Conservation (phyloP, 192 early-diverging fungal genomes). For the Mortierella hygrophila region DNA sequence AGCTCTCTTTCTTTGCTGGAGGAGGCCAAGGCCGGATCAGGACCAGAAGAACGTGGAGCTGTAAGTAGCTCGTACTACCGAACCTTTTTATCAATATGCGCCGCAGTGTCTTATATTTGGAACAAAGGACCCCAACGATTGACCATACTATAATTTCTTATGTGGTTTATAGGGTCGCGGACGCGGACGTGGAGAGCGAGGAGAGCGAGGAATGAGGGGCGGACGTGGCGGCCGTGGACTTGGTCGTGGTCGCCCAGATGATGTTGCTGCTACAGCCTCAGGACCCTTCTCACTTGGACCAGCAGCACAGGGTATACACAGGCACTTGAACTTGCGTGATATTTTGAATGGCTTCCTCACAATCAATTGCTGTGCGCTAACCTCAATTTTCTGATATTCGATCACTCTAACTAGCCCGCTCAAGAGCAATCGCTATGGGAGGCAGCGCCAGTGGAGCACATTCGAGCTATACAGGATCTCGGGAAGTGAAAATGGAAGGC, state of each 20-base stretch:
- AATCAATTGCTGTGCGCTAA: neutral
- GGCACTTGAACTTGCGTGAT: neutral
- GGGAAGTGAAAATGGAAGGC: constrained; percentile 26
- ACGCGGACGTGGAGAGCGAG: constrained; percentile 29
- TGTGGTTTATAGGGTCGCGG: neutral
- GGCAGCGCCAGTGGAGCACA: constrained; percentile 52
- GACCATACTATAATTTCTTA: constrained; percentile 1
- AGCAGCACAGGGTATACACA: constrained; percentile 37
- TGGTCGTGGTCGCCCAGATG: constrained; percentile 26
- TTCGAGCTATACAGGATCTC: constrained; percentile 47
- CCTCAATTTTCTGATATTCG: neutral
- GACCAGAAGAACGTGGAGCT: constrained; percentile 17
- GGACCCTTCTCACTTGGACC: constrained; percentile 68
- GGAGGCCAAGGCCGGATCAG: constrained; percentile 46
- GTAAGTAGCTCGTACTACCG: neutral
- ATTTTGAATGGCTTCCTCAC: neutral
- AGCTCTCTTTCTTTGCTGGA: constrained; percentile 54
- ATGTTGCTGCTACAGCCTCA: constrained; percentile 56
- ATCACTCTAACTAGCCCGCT: constrained; percentile 18
- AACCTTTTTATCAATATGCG: neutral
- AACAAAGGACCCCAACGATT: neutral
- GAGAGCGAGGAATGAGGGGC: constrained; percentile 57
- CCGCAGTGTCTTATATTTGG: neutral
- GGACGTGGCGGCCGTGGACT: constrained; percentile 64
- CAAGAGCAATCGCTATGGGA: constrained; percentile 24